Conservation (phyloP, 805 yeast species). For the Monosporozyma unispora region DNA sequence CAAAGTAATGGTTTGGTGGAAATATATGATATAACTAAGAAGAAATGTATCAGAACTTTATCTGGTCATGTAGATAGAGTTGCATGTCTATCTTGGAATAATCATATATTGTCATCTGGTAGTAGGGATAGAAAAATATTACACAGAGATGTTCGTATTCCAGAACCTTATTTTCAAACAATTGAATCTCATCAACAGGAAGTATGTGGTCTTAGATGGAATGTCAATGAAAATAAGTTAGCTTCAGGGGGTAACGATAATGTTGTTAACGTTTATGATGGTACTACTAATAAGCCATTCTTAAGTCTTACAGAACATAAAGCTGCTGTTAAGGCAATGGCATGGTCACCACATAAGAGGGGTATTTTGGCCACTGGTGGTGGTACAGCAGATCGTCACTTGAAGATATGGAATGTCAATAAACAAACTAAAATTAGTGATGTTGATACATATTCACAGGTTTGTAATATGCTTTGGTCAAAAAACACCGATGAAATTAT, state of each 20-base stretch:
- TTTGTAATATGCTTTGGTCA: slow-evolving; percentile 91
- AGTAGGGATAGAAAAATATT: slow-evolving; percentile 75
- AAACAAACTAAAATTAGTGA: slow-evolving; percentile 68
- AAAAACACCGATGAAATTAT: slow-evolving; percentile 86
- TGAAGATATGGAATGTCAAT: slow-evolving; percentile 86
- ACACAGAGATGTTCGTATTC: slow-evolving; percentile 85
- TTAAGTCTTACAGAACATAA: slow-evolving; percentile 71
- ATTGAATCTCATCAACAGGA: slow-evolving; percentile 80
- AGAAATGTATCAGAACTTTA: slow-evolving; percentile 81
- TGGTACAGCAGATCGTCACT: slow-evolving; percentile 86
- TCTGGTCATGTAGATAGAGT: slow-evolving; percentile 83
- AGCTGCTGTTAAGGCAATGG: slow-evolving; percentile 93
- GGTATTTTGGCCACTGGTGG: slow-evolving; percentile 94
- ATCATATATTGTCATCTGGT: slow-evolving; percentile 80
- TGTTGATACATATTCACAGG: slow-evolving; percentile 93
- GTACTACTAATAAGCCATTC: slow-evolving; percentile 53
- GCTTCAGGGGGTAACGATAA: slow-evolving; percentile 97
- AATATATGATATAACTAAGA: slow-evolving; percentile 85
- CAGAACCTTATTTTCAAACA: slow-evolving; percentile 68
- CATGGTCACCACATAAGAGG: slow-evolving; percentile 96
- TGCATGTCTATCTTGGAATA: slow-evolving; percentile 88
- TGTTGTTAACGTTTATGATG: slow-evolving; percentile 78
- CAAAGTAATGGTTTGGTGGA: slow-evolving; percentile 81
- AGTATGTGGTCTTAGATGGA: slow-evolving; percentile 95
- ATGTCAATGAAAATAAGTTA: slow-evolving; percentile 76